Base-by-base conservation (phyloP, 768 basidiomycete species). In the Daedaleopsis nitida region DNA sequence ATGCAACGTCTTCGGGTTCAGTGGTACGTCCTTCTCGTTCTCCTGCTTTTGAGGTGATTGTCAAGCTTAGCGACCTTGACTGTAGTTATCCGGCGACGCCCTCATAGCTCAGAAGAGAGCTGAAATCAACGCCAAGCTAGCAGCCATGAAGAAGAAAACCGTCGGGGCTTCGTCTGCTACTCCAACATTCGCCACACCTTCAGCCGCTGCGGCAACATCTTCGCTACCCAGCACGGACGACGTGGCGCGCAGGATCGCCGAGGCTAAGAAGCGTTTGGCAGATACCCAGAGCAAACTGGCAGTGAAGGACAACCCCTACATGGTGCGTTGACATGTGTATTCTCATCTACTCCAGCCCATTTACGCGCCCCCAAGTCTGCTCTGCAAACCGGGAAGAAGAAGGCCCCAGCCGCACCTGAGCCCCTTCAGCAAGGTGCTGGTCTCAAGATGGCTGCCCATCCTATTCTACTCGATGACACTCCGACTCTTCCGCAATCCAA, bases 401-500 rank as follows among this genome's bases (percentile, higher is more conserved):
- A 83, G 74, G 82, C 79, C 56, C 77, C 80, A 37, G 73, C 78
- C 27, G 7, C 27, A 0, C 82, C 80, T 4, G 89, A 90, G 59
- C 82, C 85, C 42, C 77, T 86, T 3, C 92, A 89, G 44, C 89
- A 89, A 73, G 91, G 92, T 51, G 87, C 87, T 5, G 92, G 92
- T 16, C 77, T 95, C 55, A 92, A 92, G 73, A 94, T 95, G 91
- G 87, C 92, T 1, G 93, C 93, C 0, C 94, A 96, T 72, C 94
- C 94, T 2, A 78, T 95, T 23, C 74, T 96, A 24, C 80, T 95
- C 39, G 92, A 94, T 48, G 82, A 78, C 5, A 83, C 88, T 0
- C 78, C 83, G 8, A 69, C 76, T 3, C 76, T 81, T 4, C 83
- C 82, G 3, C 87, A 88, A 74, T 88, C 87, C 27, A 92, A 91